Evolutionary conservation across 108 stramenopile genomes (phyloP).

Genomic region (Fistulifera pelliculosa): DNA sequence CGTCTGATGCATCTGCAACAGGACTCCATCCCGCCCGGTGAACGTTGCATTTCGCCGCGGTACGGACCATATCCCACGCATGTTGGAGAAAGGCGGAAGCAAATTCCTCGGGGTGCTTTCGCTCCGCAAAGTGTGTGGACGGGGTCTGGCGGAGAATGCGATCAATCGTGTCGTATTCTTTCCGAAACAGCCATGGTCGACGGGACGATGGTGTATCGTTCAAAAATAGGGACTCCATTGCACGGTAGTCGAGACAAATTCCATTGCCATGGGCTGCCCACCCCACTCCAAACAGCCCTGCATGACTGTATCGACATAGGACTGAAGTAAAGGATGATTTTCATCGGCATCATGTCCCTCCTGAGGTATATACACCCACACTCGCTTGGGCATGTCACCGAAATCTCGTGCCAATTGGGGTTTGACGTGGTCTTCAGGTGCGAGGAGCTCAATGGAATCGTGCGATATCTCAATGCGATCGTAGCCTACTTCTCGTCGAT

Average conservation of each 20-base stretch:
- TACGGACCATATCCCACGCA: conserved; percentile 46
- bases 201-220: conserved; percentile 58
- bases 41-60: conserved; percentile 47
- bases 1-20: conserved; percentile 21
- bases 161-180: conserved; percentile 56
- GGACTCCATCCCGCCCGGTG: conserved; percentile 41
- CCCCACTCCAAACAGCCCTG: conserved; percentile 66
- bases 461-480: conserved; percentile 27
- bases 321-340: conserved; percentile 52
- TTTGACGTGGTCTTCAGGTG: not conserved
- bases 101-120: conserved; percentile 63
- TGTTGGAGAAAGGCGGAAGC: conserved; percentile 34
- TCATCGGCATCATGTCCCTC: conserved; percentile 36
- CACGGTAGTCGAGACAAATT: conserved; percentile 42
- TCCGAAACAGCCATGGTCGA: conserved; percentile 59
- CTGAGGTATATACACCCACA: conserved; percentile 49
- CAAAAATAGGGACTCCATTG: conserved; percentile 53
- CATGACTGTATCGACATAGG: conserved; percentile 63
- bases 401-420: not conserved
- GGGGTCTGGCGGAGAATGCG: conserved; percentile 30
- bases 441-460: conserved; percentile 1
- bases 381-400: conserved; percentile 8
- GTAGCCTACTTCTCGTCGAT: conserved; percentile 58
- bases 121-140: conserved; percentile 39
- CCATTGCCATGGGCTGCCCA: conserved; percentile 47